phyloP scores from a whole-genome alignment of 108 stramenopile species.

The Nitzschia putrida region DNA sequence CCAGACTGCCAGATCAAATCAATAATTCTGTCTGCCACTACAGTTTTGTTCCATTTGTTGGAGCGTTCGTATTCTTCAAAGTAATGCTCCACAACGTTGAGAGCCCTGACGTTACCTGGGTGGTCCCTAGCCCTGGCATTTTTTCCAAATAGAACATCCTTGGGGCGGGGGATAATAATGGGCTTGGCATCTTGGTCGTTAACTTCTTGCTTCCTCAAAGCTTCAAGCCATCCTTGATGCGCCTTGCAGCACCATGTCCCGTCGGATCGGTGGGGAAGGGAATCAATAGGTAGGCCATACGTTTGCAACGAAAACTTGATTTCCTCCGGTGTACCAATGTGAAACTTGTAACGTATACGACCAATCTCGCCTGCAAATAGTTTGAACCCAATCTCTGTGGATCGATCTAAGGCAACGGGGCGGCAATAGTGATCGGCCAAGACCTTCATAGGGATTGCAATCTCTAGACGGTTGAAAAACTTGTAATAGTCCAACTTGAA shows the following conservation, averaged over 20 bases:
- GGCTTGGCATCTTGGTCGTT: background rate
- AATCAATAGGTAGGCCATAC: constrained; percentile 23
- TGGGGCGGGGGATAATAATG: constrained; percentile 3
- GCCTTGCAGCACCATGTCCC: background rate
- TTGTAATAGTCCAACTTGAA: constrained; percentile 1
- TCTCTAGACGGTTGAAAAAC: constrained; percentile 2
- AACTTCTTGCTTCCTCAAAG: constrained; percentile 1
- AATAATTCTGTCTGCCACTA: constrained; percentile 23
- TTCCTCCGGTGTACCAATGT: constrained; percentile 1
- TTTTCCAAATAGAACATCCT: constrained; percentile 38
- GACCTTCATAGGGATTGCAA: background rate
- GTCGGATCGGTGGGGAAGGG: background rate
- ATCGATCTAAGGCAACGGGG: background rate
- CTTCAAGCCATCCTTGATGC: constrained; percentile 21
- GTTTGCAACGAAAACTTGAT: constrained; percentile 22
- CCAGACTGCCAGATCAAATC: constrained; percentile 5
- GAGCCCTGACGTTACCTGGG: constrained; percentile 12
- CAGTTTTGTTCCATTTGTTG: constrained; percentile 20
- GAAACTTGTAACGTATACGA: constrained; percentile 2
- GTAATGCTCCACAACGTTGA: constrained; percentile 9
- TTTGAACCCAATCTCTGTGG: constrained; percentile 2
- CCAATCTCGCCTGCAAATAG: background rate
- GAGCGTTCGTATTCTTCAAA: constrained; percentile 24
- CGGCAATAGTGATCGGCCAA: background rate
- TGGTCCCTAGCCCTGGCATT: constrained; percentile 6